Evolutionary conservation across 2,329 filamentous ascomycete species (phyloP), one percentile per base, ranked within the genome.

Genomic region (Aspergillus transmontanensis): DNA sequence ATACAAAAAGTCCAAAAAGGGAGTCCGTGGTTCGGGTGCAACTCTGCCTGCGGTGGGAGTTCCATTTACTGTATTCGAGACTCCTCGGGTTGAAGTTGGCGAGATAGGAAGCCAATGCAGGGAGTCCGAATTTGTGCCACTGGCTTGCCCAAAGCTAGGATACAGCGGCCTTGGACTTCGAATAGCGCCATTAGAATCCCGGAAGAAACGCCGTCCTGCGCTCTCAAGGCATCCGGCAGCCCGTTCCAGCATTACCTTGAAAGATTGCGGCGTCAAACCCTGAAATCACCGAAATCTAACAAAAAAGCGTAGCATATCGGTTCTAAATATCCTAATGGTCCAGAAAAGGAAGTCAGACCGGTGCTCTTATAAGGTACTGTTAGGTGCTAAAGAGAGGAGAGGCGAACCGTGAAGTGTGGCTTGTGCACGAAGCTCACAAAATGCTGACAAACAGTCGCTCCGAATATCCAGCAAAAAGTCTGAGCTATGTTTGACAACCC

Each of bases 231-330:
- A 82, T 77, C 80, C 77, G 64, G 79, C 76, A 69, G 81, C 79
- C 73, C 82, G 81, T 80, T 84, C 82, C 72, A 84, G 81, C 82
- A 84, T 84, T 74, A 78, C 81, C 78, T 75, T 67, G 68, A 64
- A 70, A 66, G 66, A 67, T 72, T 69, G 68, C 69, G 69, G 68
- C 60, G 63, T 69, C 64, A 64, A 71, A 68, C 70, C 69, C 68
- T 67, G 60, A 67, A 63, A 63, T 73, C 71, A 71, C 70, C 71
- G 66, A 62, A 59, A 51, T 59, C 60, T 54, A 60, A 68, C 51
- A 55, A 62, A 55, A 60, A 62, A 61, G 62, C 61, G 68, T 71
- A 72, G 69, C 70, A 72, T 76, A 72, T 74, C 72, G 69, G 62
- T 61, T 57, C 50, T n/a, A 45, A 36, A 32, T 11, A 11, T 12